These are phyloP conservation scores for Colletotrichum tropicale DNA, from an alignment of 2,329 filamentous ascomycete genomes.

Conservation along the genomic window DNA sequence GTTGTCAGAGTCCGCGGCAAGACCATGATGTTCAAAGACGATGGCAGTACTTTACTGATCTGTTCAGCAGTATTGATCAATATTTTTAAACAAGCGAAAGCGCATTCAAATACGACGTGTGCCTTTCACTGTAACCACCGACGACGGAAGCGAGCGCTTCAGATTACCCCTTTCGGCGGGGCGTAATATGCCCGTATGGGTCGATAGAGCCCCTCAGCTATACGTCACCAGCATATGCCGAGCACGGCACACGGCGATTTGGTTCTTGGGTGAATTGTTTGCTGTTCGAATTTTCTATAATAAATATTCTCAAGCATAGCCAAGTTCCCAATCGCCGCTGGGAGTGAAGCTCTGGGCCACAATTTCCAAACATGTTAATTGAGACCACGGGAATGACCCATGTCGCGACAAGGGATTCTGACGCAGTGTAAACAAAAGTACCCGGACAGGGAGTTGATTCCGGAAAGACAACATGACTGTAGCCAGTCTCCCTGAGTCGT, in stretches of 20 bases:
- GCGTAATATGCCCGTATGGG: background rate
- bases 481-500: background rate
- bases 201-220: background rate
- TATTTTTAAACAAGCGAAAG: background rate
- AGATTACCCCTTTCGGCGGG: background rate
- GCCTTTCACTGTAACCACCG: background rate
- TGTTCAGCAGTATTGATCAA: fast-evolving
- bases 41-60: background rate
- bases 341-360: background rate
- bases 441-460: background rate
- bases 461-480: background rate
- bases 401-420: background rate
- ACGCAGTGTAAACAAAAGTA: background rate
- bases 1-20: background rate
- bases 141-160: background rate
- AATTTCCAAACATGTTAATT: background rate
- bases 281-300: background rate
- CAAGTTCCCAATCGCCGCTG: fast-evolving
- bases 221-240: background rate
- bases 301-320: background rate
- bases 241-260: background rate
- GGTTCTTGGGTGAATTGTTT: background rate
- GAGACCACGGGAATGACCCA: background rate
- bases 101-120: background rate
- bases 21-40: background rate